Percentiles rank a stretch among this genome's conserved stretches.
phyloP scores from a whole-genome alignment of 1,284 basidiomycete species.

The Cronartium ribicola region DNA sequence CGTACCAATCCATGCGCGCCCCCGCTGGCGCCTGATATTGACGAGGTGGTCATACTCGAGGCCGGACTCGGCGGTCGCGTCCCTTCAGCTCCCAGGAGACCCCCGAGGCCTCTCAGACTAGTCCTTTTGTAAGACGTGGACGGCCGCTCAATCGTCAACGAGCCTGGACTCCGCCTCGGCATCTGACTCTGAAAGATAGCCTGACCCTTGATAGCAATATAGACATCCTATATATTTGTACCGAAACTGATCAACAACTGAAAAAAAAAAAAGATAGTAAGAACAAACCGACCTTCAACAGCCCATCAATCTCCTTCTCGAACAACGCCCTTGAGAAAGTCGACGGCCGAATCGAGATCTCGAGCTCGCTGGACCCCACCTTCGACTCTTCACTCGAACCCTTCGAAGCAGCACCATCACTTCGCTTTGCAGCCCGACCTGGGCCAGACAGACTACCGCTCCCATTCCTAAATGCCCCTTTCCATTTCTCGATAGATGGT shows the following conservation, averaged over 20 bases:
- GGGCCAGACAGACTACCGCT: neutral
- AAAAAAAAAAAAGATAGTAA: conserved; percentile 37
- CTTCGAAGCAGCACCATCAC: conserved; percentile 29
- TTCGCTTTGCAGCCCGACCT: conserved; percentile 6
- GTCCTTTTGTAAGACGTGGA: conserved; percentile 46
- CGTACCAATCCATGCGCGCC: conserved; percentile 45
- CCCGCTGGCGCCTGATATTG: conserved; percentile 44
- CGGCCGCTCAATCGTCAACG: conserved; percentile 59
- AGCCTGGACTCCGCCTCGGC: conserved; percentile 75
- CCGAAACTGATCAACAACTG: conserved; percentile 1
- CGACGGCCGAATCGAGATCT: conserved; percentile 5
- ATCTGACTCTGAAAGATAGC: conserved; percentile 81
- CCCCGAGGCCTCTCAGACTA: conserved; percentile 47
- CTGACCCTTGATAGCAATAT: conserved; percentile 78
- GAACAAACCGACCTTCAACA: conserved; percentile 64
- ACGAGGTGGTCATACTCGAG: conserved; percentile 75
- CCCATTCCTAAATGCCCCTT: conserved; percentile 20
- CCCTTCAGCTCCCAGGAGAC: conserved; percentile 45
- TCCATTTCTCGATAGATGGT: conserved; percentile 37
- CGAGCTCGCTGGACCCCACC: neutral
- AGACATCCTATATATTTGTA: conserved; percentile 71
- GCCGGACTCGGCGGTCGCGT: conserved; percentile 63
- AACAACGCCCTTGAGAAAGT: conserved; percentile 50
- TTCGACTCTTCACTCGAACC: conserved; percentile 7
- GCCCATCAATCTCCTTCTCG: conserved; percentile 76